These are phyloP conservation scores for Cantharellus cinnabarinus DNA, from an alignment of 768 basidiomycete species.

Conservation along the genomic window DNA sequence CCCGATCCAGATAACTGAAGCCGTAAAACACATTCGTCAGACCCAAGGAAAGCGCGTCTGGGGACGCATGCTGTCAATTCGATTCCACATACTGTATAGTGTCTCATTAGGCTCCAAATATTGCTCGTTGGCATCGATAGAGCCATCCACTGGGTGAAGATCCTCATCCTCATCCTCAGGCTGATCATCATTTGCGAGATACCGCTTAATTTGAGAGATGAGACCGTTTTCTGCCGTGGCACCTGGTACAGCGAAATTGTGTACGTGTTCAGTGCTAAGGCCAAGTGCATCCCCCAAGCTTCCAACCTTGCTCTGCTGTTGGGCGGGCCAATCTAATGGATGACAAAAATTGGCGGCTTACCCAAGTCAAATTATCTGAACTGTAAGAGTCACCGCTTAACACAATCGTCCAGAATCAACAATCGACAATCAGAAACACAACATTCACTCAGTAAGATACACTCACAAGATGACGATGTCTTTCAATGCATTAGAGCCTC, in stretches of 20 bases:
- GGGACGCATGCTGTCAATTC: neutral
- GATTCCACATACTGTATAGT: neutral
- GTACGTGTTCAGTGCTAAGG: neutral
- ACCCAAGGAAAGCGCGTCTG: neutral
- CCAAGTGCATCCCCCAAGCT: too few species aligned
- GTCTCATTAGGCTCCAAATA: neutral
- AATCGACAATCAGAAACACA: too few species aligned
- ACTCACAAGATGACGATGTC: too few species aligned
- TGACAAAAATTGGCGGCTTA: too few species aligned
- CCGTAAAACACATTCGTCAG: neutral
- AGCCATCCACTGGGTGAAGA: neutral
- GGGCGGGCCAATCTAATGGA: too few species aligned
- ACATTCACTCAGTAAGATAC: too few species aligned
- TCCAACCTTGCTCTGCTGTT: too few species aligned
- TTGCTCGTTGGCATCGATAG: neutral
- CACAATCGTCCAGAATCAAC: too few species aligned
- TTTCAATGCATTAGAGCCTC: too few species aligned
- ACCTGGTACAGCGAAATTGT: neutral
- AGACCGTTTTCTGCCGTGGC: neutral
- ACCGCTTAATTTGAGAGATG: neutral
- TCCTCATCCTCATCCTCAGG: too few species aligned
- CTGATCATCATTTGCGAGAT: neutral
- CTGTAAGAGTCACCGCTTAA: too few species aligned
- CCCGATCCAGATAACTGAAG: neutral
- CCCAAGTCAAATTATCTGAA: too few species aligned